Percentiles rank a stretch among this genome's conserved stretches.
Evolutionary conservation across 306 rosid genomes (phyloP).

Genomic region (Gillenia trifoliata): DNA sequence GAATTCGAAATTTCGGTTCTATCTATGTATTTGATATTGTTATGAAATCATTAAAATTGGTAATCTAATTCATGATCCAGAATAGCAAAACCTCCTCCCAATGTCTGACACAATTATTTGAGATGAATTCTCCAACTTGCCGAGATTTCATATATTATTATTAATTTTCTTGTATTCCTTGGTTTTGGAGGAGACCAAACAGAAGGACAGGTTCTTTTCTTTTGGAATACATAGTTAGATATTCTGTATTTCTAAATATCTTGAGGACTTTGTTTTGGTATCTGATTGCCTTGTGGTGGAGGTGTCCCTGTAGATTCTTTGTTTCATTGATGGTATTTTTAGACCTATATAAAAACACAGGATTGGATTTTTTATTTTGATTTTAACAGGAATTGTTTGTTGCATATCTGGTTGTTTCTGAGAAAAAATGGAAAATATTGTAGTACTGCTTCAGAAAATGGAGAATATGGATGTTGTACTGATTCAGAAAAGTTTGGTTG

Average conservation of each 20-base stretch:
- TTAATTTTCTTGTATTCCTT: neutral
- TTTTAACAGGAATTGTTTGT: conserved; percentile 12
- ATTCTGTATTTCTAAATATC: conserved; percentile 34
- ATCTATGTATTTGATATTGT: neutral
- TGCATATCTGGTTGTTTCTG: conserved; percentile 24
- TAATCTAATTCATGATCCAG: neutral
- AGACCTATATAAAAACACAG: neutral
- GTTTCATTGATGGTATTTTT: neutral
- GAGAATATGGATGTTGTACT: conserved; percentile 20
- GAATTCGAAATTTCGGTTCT: neutral
- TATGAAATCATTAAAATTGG: neutral
- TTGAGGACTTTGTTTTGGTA: conserved; percentile 41
- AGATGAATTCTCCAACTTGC: no score
- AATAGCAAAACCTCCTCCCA: neutral
- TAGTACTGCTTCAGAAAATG: conserved; percentile 32
- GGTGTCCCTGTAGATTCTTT: conserved; percentile 29
- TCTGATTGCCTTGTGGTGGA: conserved; percentile 36
- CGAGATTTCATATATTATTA: neutral
- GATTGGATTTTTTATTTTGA: conserved; percentile 20
- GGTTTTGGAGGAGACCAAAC: conserved; percentile 2
- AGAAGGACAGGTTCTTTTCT: conserved; percentile 29
- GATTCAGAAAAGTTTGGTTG: conserved; percentile 42
- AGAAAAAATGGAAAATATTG: conserved; percentile 22
- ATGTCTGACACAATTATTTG: neutral
- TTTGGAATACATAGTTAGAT: conserved; percentile 17